Conservation (phyloP, 2,329 filamentous ascomycete species). For the Arthrobotrys sinensis region DNA sequence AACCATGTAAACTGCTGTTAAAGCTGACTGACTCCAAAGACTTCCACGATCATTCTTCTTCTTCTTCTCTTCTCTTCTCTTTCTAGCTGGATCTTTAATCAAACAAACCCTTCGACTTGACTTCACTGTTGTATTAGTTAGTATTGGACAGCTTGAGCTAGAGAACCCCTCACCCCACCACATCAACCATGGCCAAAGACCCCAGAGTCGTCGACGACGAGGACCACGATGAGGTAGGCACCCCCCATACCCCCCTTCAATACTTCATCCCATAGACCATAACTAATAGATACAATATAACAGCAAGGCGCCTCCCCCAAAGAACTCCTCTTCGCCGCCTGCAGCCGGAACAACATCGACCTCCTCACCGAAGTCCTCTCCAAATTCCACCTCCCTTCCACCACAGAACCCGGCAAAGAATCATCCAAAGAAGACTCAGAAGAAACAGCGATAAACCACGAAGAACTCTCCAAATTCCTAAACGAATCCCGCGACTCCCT, state of each 20-base stretch:
- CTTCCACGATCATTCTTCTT: too few species aligned
- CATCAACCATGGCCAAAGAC: slow-evolving; percentile 45
- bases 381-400: not conserved
- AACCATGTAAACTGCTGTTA: too few species aligned
- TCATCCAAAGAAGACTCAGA: slow-evolving; percentile 1
- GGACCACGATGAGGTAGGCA: slow-evolving; percentile 27
- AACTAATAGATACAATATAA: slow-evolving; percentile 12
- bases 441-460: slow-evolving; percentile 68
- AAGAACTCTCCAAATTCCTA: slow-evolving; percentile 76
- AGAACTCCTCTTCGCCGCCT: slow-evolving; percentile 92
- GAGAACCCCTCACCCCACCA: too few species aligned
- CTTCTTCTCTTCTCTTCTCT: too few species aligned
- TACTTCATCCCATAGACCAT: not conserved
- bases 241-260: not conserved
- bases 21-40: too few species aligned
- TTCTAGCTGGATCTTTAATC: too few species aligned
- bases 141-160: too few species aligned
- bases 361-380: slow-evolving; percentile 83
- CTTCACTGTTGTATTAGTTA: too few species aligned
- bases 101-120: too few species aligned
- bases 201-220: slow-evolving; percentile 35
- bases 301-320: slow-evolving; percentile 83
- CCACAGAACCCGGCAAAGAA: not conserved
- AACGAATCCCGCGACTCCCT: slow-evolving; percentile 88
- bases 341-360: slow-evolving; percentile 90